Conservation (phyloP, 176 grass and related monocot genomes). For the Cenchrus purpureus region DNA sequence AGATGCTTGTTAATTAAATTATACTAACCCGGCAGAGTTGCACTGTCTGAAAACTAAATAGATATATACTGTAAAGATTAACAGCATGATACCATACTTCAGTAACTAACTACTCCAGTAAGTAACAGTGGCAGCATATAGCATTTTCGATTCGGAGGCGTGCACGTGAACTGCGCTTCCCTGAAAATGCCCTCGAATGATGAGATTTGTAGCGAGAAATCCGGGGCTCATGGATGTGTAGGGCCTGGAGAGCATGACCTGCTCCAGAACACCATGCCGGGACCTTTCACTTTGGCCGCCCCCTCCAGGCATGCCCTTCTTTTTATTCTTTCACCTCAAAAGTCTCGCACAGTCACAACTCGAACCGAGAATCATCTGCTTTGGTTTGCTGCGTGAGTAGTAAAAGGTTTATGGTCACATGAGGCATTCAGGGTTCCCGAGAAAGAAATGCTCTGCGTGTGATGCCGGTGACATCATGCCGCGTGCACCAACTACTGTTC, state of each 20-base stretch:
- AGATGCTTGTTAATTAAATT: background rate
- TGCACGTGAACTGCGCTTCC: background rate
- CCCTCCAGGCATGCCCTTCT: background rate
- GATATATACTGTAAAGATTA: background rate
- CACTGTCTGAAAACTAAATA: background rate
- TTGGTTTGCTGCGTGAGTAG: background rate
- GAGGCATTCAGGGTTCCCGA: constrained; percentile 34
- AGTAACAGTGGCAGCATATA: too few species aligned
- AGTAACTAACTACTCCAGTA: too few species aligned
- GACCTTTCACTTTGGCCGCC: background rate
- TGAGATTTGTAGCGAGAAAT: constrained; percentile 19
- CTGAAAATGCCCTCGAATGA: background rate
- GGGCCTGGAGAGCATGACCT: constrained; percentile 42
- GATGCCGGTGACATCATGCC: constrained; percentile 25
- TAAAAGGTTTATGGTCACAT: constrained; percentile 30
- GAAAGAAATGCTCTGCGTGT: background rate
- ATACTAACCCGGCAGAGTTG: background rate
- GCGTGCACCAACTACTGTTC: constrained; percentile 17
- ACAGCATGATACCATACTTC: background rate
- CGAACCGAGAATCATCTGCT: constrained; percentile 41
- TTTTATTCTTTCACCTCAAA: constrained; percentile 33
- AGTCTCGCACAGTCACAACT: constrained; percentile 16
- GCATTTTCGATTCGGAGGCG: background rate
- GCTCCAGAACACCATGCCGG: constrained; percentile 43
- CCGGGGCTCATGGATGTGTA: constrained; percentile 31